Evolutionary conservation across 352 stramenopile genomes (phyloP), one percentile per base, ranked within the genome.

Genomic region (Globisporangium abappressorium): DNA sequence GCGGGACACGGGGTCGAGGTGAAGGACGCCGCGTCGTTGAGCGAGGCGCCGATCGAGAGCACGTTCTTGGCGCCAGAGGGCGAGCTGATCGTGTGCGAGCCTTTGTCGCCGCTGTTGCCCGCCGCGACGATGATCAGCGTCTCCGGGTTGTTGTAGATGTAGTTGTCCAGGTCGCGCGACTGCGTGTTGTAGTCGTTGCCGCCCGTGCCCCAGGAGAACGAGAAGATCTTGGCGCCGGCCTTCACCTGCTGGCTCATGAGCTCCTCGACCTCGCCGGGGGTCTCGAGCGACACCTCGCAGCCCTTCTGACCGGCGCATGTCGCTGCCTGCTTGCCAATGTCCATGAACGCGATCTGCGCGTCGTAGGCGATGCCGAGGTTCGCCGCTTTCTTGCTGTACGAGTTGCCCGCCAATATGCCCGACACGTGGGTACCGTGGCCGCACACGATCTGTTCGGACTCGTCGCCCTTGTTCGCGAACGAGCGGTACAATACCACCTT

Each of bases 401-500:
- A 88, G 51, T 76, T 91, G 9, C 91, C 91, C 0, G 81, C 85
- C 2, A 93, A 65, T 24, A 95, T 90, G 1, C 90, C 91, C 0
- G 82, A 86, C 11, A 97, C 90, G 72, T 97, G 91, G 2, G 91
- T 97, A 11, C 91, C 91, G 68, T 97, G 91, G 28, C 89, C 91
- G 49, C 85, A 93, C 43, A 76, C 82, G 9, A 87, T 63, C 11
- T 74, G 66, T 64, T 87, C 76, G 1, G 83, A 82, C 64, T 93
- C 81, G 62, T 93, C 85, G 18, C 88, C 65, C 24, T 81, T 62
- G 63, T 93, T 90, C 0, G 85, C 88, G 53, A 90, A 95, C 20
- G 80, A 78, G 43, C 92, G 78, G 70, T 97, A 97, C 46, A 91
- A 81, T 54, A 97, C 78, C 20, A 97, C 82, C 67, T 96, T 93